A percentile compares a stretch with the other conserved stretches of the same genome.
phyloP scores from a whole-genome alignment of 176 grass and related monocot species.

The Puya raimondii region DNA sequence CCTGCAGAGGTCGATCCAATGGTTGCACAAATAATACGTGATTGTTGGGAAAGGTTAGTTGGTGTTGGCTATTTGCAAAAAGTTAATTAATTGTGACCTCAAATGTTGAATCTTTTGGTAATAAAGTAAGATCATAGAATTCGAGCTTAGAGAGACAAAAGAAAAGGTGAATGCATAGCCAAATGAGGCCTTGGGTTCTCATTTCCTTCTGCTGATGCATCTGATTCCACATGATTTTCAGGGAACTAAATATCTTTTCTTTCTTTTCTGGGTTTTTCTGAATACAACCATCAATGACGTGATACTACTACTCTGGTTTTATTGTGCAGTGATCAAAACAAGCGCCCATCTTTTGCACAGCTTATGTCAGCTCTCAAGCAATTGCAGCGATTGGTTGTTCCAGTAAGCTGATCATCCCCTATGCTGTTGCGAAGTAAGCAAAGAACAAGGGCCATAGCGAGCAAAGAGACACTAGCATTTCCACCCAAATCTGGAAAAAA shows the following conservation, averaged over 20 bases:
- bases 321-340: slow-evolving; percentile 64
- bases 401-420: slow-evolving; percentile 4
- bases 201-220: slow-evolving; percentile 6
- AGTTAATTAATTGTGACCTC: background rate
- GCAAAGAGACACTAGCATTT: background rate
- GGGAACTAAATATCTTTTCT: background rate
- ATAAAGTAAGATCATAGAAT: background rate
- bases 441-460: background rate
- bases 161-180: too few species aligned
- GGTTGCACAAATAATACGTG: slow-evolving; percentile 76
- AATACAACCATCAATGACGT: background rate
- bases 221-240: background rate
- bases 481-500: slow-evolving; percentile 5
- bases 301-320: background rate
- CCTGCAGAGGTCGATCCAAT: slow-evolving; percentile 60
- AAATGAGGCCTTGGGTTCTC: background rate
- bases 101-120: background rate
- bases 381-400: slow-evolving; percentile 52
- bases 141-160: too few species aligned
- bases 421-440: slow-evolving; percentile 4
- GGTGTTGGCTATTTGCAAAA: background rate
- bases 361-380: slow-evolving; percentile 69
- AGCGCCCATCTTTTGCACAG: slow-evolving; percentile 80
- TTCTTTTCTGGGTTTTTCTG: background rate
- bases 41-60: slow-evolving; percentile 88